A percentile compares a stretch with the other conserved stretches of the same genome.
Conservation (phyloP, 805 yeast genomes). For the Huiozyma sinensis region DNA sequence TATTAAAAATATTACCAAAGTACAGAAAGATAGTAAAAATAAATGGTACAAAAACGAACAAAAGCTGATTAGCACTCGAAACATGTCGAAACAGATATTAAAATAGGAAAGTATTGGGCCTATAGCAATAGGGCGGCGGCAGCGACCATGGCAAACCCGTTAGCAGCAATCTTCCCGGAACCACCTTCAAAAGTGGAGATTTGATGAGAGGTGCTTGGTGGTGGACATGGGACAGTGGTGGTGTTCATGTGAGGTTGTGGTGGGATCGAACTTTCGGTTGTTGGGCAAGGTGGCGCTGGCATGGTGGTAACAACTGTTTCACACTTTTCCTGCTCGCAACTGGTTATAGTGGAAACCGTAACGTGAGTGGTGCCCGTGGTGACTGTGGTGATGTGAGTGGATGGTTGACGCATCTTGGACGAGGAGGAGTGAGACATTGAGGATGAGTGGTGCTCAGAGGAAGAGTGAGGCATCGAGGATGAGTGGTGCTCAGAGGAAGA, state of each 20-base stretch:
- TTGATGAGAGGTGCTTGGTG: not conserved
- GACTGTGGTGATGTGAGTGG: not conserved
- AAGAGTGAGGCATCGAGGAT: not conserved
- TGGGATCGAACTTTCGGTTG: too few species aligned
- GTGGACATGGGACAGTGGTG: not conserved
- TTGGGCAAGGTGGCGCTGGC: not conserved
- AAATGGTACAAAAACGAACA: too few species aligned
- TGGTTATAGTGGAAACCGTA: not conserved
- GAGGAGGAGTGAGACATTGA: not conserved
- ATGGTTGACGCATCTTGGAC: not conserved
- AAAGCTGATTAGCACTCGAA: too few species aligned
- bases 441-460: conserved; percentile 1
- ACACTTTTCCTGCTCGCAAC: not conserved
- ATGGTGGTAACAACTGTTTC: not conserved
- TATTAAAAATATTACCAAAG: too few species aligned
- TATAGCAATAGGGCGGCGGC: not conserved
- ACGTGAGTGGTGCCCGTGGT: not conserved
- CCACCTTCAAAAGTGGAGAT: not conserved
- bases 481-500: not conserved
- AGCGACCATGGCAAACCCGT: not conserved
- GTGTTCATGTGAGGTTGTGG: not conserved
- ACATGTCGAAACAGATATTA: too few species aligned
- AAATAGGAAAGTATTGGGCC: not conserved
- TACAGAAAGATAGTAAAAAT: too few species aligned
- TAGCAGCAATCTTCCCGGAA: not conserved